These are phyloP conservation scores for Termitomyces heimii DNA, from an alignment of 768 basidiomycete genomes.

Conservation along the genomic window DNA sequence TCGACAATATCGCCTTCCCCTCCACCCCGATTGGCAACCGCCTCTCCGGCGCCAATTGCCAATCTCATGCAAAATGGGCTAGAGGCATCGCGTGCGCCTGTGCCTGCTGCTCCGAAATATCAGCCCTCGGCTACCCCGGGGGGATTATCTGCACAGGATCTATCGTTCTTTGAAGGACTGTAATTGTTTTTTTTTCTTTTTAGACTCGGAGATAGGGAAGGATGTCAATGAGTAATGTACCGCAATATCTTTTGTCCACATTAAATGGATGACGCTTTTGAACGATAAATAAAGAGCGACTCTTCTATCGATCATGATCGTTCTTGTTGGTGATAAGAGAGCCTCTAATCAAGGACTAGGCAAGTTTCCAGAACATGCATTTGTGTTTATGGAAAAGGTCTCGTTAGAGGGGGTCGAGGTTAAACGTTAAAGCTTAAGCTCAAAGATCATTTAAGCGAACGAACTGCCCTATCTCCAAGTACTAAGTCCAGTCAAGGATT, in stretches of 20 bases:
- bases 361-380: background rate
- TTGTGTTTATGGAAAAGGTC: background rate
- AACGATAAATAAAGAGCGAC: background rate
- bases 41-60: background rate
- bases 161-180: conserved; percentile 83
- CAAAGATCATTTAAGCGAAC: too few relatives aligned
- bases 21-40: background rate
- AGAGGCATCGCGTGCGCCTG: background rate
- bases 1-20: background rate
- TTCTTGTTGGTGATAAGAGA: background rate
- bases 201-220: background rate
- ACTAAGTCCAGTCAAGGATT: too few relatives aligned
- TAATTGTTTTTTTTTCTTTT: conserved; percentile 22
- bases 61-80: background rate
- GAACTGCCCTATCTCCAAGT: too few relatives aligned
- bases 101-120: background rate
- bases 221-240: background rate
- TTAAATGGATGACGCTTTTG: background rate
- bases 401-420: background rate
- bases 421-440: too few relatives aligned
- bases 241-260: background rate
- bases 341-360: background rate
- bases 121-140: conserved; percentile 26
- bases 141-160: conserved; percentile 75
- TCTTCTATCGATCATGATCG: background rate